phyloP scores from a whole-genome alignment of 768 basidiomycete genomes.

The Pleurotus tuber-regium region DNA sequence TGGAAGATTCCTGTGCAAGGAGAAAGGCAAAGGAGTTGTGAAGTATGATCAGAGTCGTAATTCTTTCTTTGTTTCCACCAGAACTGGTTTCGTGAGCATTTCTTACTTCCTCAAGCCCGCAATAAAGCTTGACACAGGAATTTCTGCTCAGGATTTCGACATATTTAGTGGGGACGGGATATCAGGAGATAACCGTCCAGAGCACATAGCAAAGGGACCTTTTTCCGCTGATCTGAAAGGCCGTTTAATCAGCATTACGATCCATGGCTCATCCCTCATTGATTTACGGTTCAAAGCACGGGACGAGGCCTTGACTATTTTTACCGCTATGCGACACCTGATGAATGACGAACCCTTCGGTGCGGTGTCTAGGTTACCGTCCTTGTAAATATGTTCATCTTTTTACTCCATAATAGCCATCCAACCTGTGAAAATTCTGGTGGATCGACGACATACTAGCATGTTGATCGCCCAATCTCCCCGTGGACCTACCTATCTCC shows the following conservation, averaged over 20 bases:
- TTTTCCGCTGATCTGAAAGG: conserved; percentile 6
- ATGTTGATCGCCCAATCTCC: conserved; percentile 5
- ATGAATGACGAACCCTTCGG: conserved; percentile 1
- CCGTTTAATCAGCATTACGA: conserved; percentile 1
- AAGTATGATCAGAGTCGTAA: conserved; percentile 1
- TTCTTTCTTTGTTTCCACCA: background rate
- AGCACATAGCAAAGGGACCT: conserved; percentile 4
- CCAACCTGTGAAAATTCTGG: background rate
- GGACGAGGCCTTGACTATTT: background rate
- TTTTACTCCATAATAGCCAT: background rate
- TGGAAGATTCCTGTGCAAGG: conserved; percentile 1
- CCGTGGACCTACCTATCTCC: conserved; percentile 1
- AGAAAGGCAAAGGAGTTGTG: conserved; percentile 5
- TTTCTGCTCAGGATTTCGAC: background rate
- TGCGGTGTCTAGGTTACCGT: background rate
- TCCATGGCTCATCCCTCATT: background rate
- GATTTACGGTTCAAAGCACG: conserved; percentile 5
- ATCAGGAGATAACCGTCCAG: conserved; percentile 1
- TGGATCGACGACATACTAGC: conserved; percentile 2
- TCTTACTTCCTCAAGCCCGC: background rate
- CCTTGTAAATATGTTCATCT: background rate
- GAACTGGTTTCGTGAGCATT: background rate
- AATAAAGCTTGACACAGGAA: background rate
- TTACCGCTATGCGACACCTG: conserved; percentile 3
- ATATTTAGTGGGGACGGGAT: conserved; percentile 6